These are phyloP conservation scores for Candida xiaguanensis DNA, from an alignment of 805 yeast genomes.

Conservation along the genomic window DNA sequence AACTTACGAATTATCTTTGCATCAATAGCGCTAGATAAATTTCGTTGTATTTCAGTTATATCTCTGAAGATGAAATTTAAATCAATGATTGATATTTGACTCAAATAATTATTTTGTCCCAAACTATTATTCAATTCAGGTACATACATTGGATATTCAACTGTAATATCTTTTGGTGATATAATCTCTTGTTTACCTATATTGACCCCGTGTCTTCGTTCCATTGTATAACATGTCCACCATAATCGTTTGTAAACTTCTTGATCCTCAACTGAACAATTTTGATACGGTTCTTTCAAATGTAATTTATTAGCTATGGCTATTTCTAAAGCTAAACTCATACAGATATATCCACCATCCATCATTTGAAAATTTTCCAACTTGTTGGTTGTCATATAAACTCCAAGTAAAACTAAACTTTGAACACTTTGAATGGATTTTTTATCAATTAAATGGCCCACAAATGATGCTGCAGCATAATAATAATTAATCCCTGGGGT, in stretches of 20 bases:
- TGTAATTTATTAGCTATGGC: constrained; percentile 13
- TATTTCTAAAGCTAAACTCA: constrained; percentile 14
- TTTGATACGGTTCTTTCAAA: constrained; percentile 10
- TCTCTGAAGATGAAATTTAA: constrained; percentile 12
- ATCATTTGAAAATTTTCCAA: constrained; percentile 12
- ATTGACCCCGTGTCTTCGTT: constrained; percentile 13
- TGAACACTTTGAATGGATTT: constrained; percentile 14
- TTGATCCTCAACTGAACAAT: constrained; percentile 5
- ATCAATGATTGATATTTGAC: constrained; percentile 11
- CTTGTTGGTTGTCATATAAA: constrained; percentile 17
- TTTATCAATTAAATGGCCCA: constrained; percentile 13
- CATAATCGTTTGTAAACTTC: constrained; percentile 13
- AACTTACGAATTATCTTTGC: constrained; percentile 9
- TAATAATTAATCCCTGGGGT: constrained; percentile 14
- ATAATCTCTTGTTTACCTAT: constrained; percentile 12
- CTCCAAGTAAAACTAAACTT: constrained; percentile 13
- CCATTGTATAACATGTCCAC: constrained; percentile 16
- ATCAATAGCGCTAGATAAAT: constrained; percentile 7
- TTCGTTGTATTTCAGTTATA: constrained; percentile 9
- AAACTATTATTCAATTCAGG: constrained; percentile 9
- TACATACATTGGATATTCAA: constrained; percentile 10
- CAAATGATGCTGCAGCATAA: constrained; percentile 13
- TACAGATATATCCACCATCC: constrained; percentile 14
- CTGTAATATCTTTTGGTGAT: constrained; percentile 12
- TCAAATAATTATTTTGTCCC: constrained; percentile 11